phyloP scores from a whole-genome alignment of 2,329 filamentous ascomycete species.

The Ceratocystis cubensis region DNA sequence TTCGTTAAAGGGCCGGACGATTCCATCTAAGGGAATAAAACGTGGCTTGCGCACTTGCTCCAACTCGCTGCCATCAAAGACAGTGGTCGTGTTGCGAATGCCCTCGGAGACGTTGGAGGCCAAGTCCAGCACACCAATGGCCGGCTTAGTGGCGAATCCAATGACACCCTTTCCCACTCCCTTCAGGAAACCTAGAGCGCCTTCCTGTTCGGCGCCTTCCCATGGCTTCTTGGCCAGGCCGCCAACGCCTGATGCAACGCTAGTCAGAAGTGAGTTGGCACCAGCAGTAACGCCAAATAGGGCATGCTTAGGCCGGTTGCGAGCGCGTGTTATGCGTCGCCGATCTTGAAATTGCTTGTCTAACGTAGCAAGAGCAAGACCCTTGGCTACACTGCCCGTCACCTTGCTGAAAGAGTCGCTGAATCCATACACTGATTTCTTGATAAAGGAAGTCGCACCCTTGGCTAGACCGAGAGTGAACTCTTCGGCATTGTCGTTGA shows the following conservation, averaged over 20 bases:
- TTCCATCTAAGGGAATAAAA: conserved; percentile 82
- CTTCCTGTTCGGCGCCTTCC: conserved; percentile 91
- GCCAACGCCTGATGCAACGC: conserved; percentile 83
- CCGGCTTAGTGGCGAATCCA: conserved; percentile 90
- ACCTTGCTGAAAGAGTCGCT: conserved; percentile 97
- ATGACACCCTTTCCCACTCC: conserved; percentile 91
- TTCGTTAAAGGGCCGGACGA: conserved; percentile 87
- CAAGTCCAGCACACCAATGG: conserved; percentile 91
- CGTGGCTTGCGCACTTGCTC: conserved; percentile 89
- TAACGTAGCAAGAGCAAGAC: conserved; percentile 83
- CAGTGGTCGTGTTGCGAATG: conserved; percentile 95
- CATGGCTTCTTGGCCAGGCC: conserved; percentile 87
- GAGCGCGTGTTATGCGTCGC: conserved; percentile 78
- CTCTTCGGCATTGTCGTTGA: conserved; percentile 90
- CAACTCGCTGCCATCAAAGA: conserved; percentile 88
- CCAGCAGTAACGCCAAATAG: conserved; percentile 92
- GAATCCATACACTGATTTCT: conserved; percentile 96
- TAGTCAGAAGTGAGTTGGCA: conserved; percentile 87
- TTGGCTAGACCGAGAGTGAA: conserved; percentile 92
- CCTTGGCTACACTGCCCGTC: conserved; percentile 93
- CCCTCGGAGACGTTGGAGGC: conserved; percentile 95
- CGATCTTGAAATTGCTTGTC: conserved; percentile 99
- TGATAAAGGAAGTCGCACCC: conserved; percentile 90
- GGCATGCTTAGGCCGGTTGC: conserved; percentile 93
- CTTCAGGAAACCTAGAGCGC: conserved; percentile 88